A percentile compares a stretch with the other conserved stretches of the same genome.
These are phyloP conservation scores for Wickerhamiella parazyma DNA, from an alignment of 805 yeast species.

Conservation along the genomic window DNA sequence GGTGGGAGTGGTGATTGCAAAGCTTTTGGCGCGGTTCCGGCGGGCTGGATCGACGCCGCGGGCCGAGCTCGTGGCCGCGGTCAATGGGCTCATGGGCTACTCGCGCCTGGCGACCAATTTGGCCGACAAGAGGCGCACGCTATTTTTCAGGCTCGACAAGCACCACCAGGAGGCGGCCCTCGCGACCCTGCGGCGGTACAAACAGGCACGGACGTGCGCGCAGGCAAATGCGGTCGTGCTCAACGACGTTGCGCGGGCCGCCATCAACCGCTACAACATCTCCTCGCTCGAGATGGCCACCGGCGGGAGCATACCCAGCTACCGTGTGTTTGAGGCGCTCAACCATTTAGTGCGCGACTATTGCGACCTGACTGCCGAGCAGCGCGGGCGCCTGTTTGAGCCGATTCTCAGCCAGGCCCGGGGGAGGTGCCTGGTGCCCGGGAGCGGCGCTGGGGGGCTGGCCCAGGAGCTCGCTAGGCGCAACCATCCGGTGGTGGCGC, in stretches of 20 bases:
- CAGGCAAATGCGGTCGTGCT: conserved; percentile 37
- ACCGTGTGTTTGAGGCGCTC: conserved; percentile 31
- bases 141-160: conserved; percentile 31
- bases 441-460: conserved; percentile 73
- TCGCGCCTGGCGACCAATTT: conserved; percentile 1
- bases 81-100: conserved; percentile 2
- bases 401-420: conserved; percentile 36
- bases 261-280: conserved; percentile 29
- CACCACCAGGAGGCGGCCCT: conserved; percentile 43
- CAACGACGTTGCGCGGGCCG: conserved; percentile 31
- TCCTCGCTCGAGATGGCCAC: conserved; percentile 33
- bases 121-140: conserved; percentile 16
- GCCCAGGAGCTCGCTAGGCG: conserved; percentile 44
- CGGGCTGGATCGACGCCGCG: neutral
- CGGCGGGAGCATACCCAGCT: conserved; percentile 22
- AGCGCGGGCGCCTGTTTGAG: conserved; percentile 38
- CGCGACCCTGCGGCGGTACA: conserved; percentile 40
- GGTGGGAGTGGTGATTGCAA: conserved; percentile 4
- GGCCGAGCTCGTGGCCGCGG: conserved; percentile 3
- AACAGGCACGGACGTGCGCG: conserved; percentile 35
- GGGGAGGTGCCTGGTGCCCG: conserved; percentile 55
- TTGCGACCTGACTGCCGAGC: conserved; percentile 38
- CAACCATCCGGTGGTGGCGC: conserved; percentile 43
- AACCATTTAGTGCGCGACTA: conserved; percentile 76
- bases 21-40: conserved; percentile 2